These are phyloP conservation scores for Pythium utonaiense DNA, from an alignment of 352 stramenopile species.

Conservation along the genomic window DNA sequence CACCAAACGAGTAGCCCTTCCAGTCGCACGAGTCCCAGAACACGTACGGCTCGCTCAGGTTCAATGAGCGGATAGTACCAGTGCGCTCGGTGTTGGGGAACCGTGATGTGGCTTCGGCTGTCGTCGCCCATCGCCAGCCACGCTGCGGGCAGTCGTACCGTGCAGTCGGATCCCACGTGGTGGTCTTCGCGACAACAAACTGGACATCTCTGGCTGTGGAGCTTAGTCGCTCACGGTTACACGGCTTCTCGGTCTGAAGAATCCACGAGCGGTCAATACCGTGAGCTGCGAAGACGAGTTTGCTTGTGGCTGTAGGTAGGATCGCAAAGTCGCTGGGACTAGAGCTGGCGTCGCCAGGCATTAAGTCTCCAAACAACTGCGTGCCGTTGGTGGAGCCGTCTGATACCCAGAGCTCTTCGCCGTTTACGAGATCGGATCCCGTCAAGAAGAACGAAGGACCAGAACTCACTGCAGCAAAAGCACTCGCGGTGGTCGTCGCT, in stretches of 20 bases:
- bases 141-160: conserved; percentile 66
- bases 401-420: conserved; percentile 67
- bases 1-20: conserved; percentile 53
- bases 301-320: conserved; percentile 24
- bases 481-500: background rate
- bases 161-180: conserved; percentile 36
- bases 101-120: conserved; percentile 27
- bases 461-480: conserved; percentile 1
- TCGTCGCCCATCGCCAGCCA: conserved; percentile 68
- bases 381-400: conserved; percentile 43
- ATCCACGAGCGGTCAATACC: conserved; percentile 61
- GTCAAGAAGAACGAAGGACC: conserved; percentile 42
- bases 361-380: conserved; percentile 50
- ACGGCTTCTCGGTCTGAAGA: conserved; percentile 27
- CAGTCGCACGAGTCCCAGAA: conserved; percentile 79
- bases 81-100: conserved; percentile 13
- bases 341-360: conserved; percentile 39
- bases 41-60: conserved; percentile 38
- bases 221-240: conserved; percentile 41
- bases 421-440: conserved; percentile 34
- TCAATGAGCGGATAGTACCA: conserved; percentile 1
- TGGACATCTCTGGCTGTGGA: conserved; percentile 35
- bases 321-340: conserved; percentile 38
- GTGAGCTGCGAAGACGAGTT: conserved; percentile 64
- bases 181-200: conserved; percentile 53